Conservation (phyloP, 2,329 filamentous ascomycete species). For the Arthrobotrys musiformis region DNA sequence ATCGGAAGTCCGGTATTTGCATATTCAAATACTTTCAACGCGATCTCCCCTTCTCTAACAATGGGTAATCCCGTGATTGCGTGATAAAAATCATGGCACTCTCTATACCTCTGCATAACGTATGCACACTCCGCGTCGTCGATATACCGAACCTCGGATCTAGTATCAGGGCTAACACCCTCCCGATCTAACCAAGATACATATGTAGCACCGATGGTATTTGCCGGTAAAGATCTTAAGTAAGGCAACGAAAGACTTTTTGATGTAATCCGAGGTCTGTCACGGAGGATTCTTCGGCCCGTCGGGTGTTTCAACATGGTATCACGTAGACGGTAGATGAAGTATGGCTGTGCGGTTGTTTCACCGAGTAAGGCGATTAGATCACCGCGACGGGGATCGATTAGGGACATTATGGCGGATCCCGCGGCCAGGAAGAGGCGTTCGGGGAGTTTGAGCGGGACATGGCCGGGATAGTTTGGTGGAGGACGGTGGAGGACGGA, state of each 20-base stretch:
- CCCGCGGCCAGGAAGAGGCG: conserved; percentile 76
- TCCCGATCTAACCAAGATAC: conserved; percentile 92
- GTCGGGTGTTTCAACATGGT: conserved; percentile 87
- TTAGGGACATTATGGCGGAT: conserved; percentile 71
- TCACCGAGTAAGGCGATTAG: conserved; percentile 95
- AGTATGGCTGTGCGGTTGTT: conserved; percentile 92
- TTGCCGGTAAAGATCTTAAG: conserved; percentile 77
- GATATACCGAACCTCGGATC: conserved; percentile 84
- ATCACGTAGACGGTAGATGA: conserved; percentile 88
- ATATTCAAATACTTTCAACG: conserved; percentile 98
- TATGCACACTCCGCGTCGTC: conserved; percentile 96
- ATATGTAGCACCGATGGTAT: conserved; percentile 83
- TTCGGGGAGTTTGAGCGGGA: conserved; percentile 83
- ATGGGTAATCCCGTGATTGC: conserved; percentile 90
- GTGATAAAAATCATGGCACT: conserved; percentile 98
- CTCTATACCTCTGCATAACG: conserved; percentile 97
- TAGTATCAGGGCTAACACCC: conserved; percentile 90
- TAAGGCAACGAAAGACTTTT: conserved; percentile 72
- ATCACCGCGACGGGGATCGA: conserved; percentile 86
- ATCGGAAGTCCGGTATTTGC: conserved; percentile 93
- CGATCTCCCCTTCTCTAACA: conserved; percentile 93
- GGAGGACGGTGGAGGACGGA: conserved; percentile 85
- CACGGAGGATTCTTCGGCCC: conserved; percentile 88
- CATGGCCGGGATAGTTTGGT: conserved; percentile 90
- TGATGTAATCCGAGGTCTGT: conserved; percentile 87